A percentile compares a stretch with the other conserved stretches of the same genome.
Evolutionary conservation across 768 basidiomycete species (phyloP).

Genomic region (Coprinopsis cinerea): DNA sequence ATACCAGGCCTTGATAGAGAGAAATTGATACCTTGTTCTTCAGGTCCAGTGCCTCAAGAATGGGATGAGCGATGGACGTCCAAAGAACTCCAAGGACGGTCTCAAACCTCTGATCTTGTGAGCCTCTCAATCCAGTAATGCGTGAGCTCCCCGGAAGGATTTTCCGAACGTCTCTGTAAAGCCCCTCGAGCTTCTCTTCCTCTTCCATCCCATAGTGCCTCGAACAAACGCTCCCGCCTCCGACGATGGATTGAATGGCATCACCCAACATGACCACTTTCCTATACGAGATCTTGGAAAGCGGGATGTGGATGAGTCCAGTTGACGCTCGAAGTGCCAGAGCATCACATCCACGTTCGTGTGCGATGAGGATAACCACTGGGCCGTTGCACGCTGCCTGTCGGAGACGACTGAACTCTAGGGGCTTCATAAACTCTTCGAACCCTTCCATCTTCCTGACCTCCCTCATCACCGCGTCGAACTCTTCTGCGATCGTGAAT

Average conservation of each 20-base stretch:
- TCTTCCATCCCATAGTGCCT: too few relatives aligned
- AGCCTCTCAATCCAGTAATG: too few relatives aligned
- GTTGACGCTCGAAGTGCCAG: conserved; percentile 2
- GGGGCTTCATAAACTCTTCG: conserved; percentile 2
- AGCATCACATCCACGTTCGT: conserved; percentile 5
- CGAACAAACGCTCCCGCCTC: too few relatives aligned
- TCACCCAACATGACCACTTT: neutral
- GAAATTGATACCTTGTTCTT: neutral
- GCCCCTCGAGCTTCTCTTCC: too few relatives aligned
- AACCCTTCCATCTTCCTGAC: neutral
- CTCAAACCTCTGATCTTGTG: too few relatives aligned
- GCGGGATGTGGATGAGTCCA: conserved; percentile 7
- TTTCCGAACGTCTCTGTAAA: too few relatives aligned
- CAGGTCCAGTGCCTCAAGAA: conserved; percentile 8
- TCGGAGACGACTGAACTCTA: neutral
- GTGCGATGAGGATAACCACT: conserved; percentile 8
- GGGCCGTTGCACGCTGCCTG: neutral
- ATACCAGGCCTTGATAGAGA: neutral
- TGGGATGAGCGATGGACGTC: conserved; percentile 12
- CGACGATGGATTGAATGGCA: neutral
- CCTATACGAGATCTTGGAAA: conserved; percentile 3
- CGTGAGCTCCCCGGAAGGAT: too few relatives aligned
- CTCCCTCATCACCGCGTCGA: neutral
- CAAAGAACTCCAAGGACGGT: conserved; percentile 10
- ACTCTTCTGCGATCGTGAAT: neutral